These are phyloP conservation scores for Zygosaccharomyces pseudorouxii DNA, from an alignment of 805 yeast genomes.

Conservation along the genomic window DNA sequence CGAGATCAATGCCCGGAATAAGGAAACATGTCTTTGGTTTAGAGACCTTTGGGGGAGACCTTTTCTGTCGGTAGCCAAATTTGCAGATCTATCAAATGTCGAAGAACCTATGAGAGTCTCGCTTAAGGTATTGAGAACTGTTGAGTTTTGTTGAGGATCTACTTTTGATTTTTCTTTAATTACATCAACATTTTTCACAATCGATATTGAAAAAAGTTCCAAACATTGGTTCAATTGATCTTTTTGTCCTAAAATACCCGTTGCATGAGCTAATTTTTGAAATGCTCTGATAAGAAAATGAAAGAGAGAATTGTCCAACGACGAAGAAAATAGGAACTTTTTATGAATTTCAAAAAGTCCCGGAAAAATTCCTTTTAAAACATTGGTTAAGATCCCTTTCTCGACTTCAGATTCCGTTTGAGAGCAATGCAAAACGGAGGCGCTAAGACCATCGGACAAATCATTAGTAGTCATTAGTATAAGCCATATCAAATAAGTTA, in stretches of 20 bases:
- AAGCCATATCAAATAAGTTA: slow-evolving; percentile 56
- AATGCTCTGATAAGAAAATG: slow-evolving; percentile 63
- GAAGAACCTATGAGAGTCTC: slow-evolving; percentile 20
- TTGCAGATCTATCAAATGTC: neutral
- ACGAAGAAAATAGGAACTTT: slow-evolving; percentile 51
- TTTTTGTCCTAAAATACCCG: slow-evolving; percentile 64
- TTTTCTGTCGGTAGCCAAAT: slow-evolving; percentile 11
- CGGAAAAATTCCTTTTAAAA: slow-evolving; percentile 38
- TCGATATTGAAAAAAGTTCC: slow-evolving; percentile 42
- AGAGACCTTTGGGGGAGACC: slow-evolving; percentile 41
- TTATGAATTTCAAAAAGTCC: slow-evolving; percentile 43
- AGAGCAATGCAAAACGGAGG: slow-evolving; percentile 36
- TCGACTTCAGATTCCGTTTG: slow-evolving; percentile 27
- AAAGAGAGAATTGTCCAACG: slow-evolving; percentile 67
- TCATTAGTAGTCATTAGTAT: slow-evolving; percentile 49
- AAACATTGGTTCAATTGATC: slow-evolving; percentile 56
- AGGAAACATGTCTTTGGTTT: slow-evolving; percentile 63
- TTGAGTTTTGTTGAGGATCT: slow-evolving; percentile 8
- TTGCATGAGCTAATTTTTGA: slow-evolving; percentile 76
- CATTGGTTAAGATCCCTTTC: slow-evolving; percentile 7
- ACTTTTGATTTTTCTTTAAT: slow-evolving; percentile 24
- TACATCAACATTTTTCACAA: slow-evolving; percentile 46
- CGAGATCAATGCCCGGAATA: slow-evolving; percentile 74
- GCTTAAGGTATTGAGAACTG: slow-evolving; percentile 21
- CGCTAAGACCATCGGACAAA: slow-evolving; percentile 59